Evolutionary conservation across 164 flowering plant genomes (phyloP).

Genomic region (Stephania japonica): DNA sequence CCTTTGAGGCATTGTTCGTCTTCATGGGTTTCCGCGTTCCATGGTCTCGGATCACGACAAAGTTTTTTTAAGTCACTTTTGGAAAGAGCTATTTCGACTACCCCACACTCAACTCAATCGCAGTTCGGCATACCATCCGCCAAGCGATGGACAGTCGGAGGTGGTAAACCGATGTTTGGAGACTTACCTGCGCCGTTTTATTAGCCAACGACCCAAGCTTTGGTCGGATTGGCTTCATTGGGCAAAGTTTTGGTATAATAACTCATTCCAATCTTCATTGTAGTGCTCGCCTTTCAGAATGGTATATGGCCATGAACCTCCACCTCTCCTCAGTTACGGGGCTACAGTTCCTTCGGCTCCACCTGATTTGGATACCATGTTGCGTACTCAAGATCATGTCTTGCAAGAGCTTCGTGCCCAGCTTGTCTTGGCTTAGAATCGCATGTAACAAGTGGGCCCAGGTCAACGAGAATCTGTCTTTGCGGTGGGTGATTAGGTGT

Average conservation of each 20-base stretch:
- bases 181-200: too few relatives aligned
- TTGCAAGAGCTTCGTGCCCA: too few relatives aligned
- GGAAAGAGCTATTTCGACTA: neutral
- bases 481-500: too few relatives aligned
- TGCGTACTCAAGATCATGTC: neutral
- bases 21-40: neutral
- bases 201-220: neutral
- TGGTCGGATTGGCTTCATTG: neutral
- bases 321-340: neutral
- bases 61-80: too few relatives aligned
- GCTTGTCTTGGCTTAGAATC: neutral
- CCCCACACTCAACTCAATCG: neutral
- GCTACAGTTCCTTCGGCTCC: neutral
- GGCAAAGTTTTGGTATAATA: slow-evolving; percentile 5
- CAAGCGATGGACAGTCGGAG: neutral
- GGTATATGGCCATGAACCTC: neutral
- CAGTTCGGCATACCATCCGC: neutral
- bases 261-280: neutral
- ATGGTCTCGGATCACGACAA: too few relatives aligned
- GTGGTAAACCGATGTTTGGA: neutral
- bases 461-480: too few relatives aligned
- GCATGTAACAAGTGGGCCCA: neutral
- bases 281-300: neutral
- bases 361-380: neutral
- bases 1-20: neutral